Evolutionary conservation across 2,329 filamentous ascomycete species (phyloP).

Genomic region (Aspergillus sp.): DNA sequence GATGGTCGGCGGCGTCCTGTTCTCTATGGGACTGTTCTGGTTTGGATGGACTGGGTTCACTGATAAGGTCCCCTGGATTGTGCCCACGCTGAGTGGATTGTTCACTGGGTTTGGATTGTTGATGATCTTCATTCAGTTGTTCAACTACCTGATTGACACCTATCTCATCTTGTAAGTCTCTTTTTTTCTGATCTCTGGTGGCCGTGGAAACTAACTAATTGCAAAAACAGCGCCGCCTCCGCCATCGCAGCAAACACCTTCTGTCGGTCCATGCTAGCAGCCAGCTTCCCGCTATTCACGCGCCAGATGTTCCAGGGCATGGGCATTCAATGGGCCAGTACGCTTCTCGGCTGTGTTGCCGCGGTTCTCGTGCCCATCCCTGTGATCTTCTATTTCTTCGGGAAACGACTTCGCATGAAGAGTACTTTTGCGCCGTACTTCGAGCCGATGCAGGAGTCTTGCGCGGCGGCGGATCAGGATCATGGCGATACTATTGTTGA

Average conservation of each 20-base stretch:
- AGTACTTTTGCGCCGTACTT: not conserved
- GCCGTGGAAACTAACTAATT: not conserved
- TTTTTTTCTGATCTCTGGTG: not conserved
- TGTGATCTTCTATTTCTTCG: not conserved
- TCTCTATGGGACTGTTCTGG: conserved; percentile 62
- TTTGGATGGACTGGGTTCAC: conserved; percentile 25
- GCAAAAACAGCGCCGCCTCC: conserved; percentile 21
- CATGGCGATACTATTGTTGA: too few relatives aligned
- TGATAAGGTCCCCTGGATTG: conserved; percentile 19
- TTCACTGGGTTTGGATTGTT: conserved; percentile 22
- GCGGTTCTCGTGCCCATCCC: not conserved
- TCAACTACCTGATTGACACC: conserved; percentile 29
- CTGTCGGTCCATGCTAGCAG: conserved; percentile 22
- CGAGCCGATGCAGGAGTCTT: too few relatives aligned
- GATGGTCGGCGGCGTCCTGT: conserved; percentile 45
- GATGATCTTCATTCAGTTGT: conserved; percentile 22
- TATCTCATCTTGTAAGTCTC: conserved; percentile 29
- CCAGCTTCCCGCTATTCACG: conserved; percentile 27
- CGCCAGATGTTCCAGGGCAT: conserved; percentile 27
- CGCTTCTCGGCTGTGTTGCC: conserved; percentile 26
- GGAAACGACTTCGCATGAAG: not conserved
- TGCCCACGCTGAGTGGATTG: conserved; percentile 14
- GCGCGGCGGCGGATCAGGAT: too few relatives aligned
- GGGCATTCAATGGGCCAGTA: conserved; percentile 28
- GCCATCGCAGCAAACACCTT: conserved; percentile 28